phyloP scores from a whole-genome alignment of 164 flowering plant genomes.

The Tetrastigma voinierianum region DNA sequence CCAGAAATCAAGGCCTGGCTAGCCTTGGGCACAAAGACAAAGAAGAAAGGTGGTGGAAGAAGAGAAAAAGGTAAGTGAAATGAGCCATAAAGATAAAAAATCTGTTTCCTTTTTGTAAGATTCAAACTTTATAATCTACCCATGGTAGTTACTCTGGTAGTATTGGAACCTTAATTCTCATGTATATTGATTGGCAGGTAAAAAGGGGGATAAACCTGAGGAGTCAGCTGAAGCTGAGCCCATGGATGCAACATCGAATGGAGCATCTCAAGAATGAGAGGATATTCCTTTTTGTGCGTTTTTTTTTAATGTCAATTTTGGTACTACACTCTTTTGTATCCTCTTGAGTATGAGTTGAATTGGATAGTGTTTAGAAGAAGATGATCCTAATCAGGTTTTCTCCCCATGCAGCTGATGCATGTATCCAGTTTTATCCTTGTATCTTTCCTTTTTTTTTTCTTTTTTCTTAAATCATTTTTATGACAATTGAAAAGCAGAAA shows the following conservation, averaged over 20 bases:
- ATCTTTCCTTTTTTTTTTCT: background rate
- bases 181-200: constrained; percentile 49
- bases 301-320: constrained; percentile 23
- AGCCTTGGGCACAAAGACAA: constrained; percentile 73
- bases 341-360: constrained; percentile 12
- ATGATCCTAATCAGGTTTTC: constrained; percentile 3
- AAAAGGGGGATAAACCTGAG: constrained; percentile 67
- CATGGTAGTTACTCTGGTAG: no score
- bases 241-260: constrained; percentile 58
- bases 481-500: no score
- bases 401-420: background rate
- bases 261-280: constrained; percentile 34
- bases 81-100: no score
- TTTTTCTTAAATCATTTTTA: background rate
- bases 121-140: background rate
- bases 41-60: constrained; percentile 97
- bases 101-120: background rate
- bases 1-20: constrained; percentile 97
- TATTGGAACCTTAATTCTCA: background rate
- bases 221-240: constrained; percentile 56
- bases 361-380: constrained; percentile 15
- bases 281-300: background rate
- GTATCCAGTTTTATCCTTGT: no score
- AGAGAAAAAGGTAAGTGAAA: constrained; percentile 74
- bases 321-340: constrained; percentile 14